Base-by-base conservation (phyloP, 805 yeast species). In the Saccharomyces kudriavzevii region DNA sequence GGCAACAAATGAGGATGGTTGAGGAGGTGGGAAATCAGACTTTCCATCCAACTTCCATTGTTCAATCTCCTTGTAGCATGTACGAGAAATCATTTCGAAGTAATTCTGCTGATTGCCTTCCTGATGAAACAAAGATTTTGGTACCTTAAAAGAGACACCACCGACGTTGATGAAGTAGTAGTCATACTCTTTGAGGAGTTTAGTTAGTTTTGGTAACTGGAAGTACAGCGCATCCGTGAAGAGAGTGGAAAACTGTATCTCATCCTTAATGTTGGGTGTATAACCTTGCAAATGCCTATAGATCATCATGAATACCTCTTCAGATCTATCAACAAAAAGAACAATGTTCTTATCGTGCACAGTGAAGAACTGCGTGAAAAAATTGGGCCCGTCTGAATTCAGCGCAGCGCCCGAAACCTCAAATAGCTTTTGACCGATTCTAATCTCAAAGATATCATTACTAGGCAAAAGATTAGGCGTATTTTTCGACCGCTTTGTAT, bases 351-450 rank as follows among this genome's bases (percentile, higher is more conserved):
- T 47, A 14, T 24, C 54, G 9, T 31, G 30, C n/a, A 28, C 62
- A 4, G 62, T 60, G 65, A 90, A 89, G 70, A 74, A 87, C 22
- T 77, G 72, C 3, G 96, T 88, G 72, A 89, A 90, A 65, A 85
- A 89, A 3, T 95, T 87, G 0, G 97, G 97, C 0, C 84, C 83
- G 69, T 89, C 96, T 1, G 86, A 85, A 24, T 89, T 85, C 35
- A 89, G 69, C 4, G 96, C 87, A 0, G 91, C 89, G 0, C 96
- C 96, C 60, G 89, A 82, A 6, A 69, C 30, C 31, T 61, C 56
- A 66, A 83, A 88, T 24, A 79, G 58, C 58, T 74, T 75, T 48
- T 74, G 77, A 0, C 95, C 95, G 11, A 88, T 81, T 62, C 83
- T 86, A 24, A 89, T 76, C 10, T 82, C 73, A 68, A 77, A 89